Evolutionary conservation across 1,284 basidiomycete species (phyloP), one percentile per base, ranked within the genome.

Genomic region (Amylostereum chailletii): DNA sequence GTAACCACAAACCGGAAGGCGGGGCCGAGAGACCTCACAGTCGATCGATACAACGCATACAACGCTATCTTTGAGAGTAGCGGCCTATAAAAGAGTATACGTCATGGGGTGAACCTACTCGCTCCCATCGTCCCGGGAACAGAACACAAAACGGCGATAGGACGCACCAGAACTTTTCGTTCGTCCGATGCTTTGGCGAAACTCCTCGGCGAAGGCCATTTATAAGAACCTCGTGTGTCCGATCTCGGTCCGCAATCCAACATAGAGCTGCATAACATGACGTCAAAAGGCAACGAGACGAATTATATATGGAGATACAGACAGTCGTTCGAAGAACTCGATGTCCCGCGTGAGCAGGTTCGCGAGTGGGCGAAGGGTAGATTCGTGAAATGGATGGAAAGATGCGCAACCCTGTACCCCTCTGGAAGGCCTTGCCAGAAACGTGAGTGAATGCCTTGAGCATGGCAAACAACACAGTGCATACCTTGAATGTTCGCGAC

Each of bases 151-250:
- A 30, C 31, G n/a, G 11, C 19, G n/a, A 36, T 34, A 30, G 31
- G 5, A 49, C 66, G 34, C 51, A 85, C 88, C 81, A 76, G 44
- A 77, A 80, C 60, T 81, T 83, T 3, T 73, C 68, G 37, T 72
- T 71, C 50, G 75, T 69, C 29, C 81, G 72, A 57, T 86, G 78
- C 58, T 86, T 90, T 0, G 81, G 76, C 8, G 85, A 68, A 1
- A 86, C 77, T 2, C 89, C 89, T 41, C 89, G 79, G 56, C 77
- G 81, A n/a, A 81, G 65, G 1, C 89, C 88, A 54, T 86, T 87
- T 55, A 86, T 86, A 47, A 90, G 61, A 19, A 88, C 71, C 58
- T 91, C 86, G 34, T 63, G 58, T 2, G 62, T 53, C 29, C 56
- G 60, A 34, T 59, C 47, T 0, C 71, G 67, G 47, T 79, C 78